Evolutionary conservation across 225 moss, liverwort and hornwort genomes (phyloP).

Genomic region (Bryum argenteum): DNA sequence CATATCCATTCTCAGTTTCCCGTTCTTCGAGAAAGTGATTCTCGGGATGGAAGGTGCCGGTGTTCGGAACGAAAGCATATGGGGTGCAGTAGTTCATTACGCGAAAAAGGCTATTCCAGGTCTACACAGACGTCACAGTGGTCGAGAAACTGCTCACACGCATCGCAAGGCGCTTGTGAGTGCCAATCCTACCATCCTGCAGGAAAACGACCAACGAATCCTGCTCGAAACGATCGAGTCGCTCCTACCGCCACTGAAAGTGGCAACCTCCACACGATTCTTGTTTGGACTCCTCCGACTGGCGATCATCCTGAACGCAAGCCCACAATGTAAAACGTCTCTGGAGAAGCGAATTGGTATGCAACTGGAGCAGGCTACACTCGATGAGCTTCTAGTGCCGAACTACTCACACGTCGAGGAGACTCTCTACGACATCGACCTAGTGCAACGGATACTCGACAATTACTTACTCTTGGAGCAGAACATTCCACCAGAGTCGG

Average conservation of each 20-base stretch:
- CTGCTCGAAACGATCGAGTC: constrained; percentile 58
- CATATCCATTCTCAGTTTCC: constrained; percentile 43
- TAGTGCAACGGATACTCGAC: constrained; percentile 61
- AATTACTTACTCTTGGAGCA: constrained; percentile 58
- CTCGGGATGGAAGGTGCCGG: constrained; percentile 46
- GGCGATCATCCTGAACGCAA: constrained; percentile 65
- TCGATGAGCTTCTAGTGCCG: constrained; percentile 68
- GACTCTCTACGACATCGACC: constrained; percentile 66
- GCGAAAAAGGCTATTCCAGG: constrained; percentile 64
- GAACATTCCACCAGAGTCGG: constrained; percentile 47
- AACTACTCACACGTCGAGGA: constrained; percentile 66
- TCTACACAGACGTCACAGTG: constrained; percentile 61
- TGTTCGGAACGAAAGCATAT: constrained; percentile 52
- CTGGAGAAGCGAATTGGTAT: constrained; percentile 67
- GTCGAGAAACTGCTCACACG: constrained; percentile 44
- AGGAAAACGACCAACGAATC: constrained; percentile 50
- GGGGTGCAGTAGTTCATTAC: constrained; percentile 61
- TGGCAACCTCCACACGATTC: constrained; percentile 49
- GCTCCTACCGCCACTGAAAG: constrained; percentile 53
- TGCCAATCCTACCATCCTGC: constrained; percentile 27
- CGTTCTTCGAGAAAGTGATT: constrained; percentile 54
- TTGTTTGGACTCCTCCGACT: constrained; percentile 62
- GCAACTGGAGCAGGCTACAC: constrained; percentile 67
- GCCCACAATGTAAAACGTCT: constrained; percentile 47
- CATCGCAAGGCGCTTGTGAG: constrained; percentile 44